Evolutionary conservation across 1,284 basidiomycete species (phyloP), one percentile per base, ranked within the genome.

Genomic region (Trametes polyzona): DNA sequence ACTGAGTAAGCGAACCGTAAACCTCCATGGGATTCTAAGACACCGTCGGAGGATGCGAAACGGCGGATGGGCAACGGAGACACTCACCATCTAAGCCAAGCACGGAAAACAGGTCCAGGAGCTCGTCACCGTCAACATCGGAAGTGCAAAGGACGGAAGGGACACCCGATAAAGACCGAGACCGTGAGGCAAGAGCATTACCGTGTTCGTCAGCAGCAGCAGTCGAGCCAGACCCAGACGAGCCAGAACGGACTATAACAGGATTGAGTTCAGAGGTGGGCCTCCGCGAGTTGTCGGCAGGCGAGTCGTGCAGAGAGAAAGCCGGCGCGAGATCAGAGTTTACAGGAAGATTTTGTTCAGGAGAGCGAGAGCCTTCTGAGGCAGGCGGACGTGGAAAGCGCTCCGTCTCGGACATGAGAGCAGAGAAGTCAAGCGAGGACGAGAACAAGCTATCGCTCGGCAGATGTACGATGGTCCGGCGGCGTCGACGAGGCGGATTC

Each of bases 391-490:
- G 47, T 19, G 58, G 58, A 27, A 58, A 40, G 7, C 50, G 53
- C 52, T 51, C 52, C 16, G 61, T 60, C 26, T 64, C 67, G 10
- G 67, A 65, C 47, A 65, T 62, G 41, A 65, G 61, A 4, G 66
- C 59, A 32, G 71, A 72, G 48, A 72, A 71, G 47, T 74, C 70
- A 7, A 72, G 63, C n/a, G 67, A 66, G 33, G 70, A 69, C 8
- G 74, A 75, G 57, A 76, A 75, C 19, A 74, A 69, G 49, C 71
- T 71, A 44, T 74, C 71, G 42, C 66, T 65, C 14, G 70, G 65
- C 26, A 67, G 56, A 52, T 72, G 70, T 10, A 65, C 65, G 23
- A 67, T 63, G 5, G 66, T 67, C 37, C 66, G 69, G 9, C 65
- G 65, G 23, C 70, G 65, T 35, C 68, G 60, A 44, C 69, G 67